Evolutionary conservation across 148 eudicot genomes (phyloP).

Genomic region (Pharnaceum exiguum): DNA sequence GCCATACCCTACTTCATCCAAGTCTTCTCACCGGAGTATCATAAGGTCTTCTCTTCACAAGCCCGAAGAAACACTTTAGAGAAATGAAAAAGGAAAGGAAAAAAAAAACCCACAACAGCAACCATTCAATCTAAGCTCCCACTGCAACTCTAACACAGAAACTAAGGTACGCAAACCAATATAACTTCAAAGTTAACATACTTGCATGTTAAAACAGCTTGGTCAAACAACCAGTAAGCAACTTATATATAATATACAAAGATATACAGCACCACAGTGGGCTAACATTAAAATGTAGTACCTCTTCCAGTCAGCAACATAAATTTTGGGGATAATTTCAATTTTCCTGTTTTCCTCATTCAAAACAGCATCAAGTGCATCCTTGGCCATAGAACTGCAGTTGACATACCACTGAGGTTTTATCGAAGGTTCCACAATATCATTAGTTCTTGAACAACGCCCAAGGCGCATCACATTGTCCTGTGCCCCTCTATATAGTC

Average conservation of each 20-base stretch:
- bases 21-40: too few species aligned
- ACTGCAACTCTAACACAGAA: too few species aligned
- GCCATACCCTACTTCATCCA: too few species aligned
- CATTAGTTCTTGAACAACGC: conserved; percentile 80
- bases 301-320: conserved; percentile 98
- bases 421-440: conserved; percentile 88
- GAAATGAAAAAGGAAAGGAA: too few species aligned
- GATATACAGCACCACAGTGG: neutral
- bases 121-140: too few species aligned
- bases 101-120: too few species aligned
- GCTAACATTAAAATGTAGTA: conserved; percentile 10
- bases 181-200: too few species aligned
- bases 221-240: neutral
- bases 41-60: too few species aligned
- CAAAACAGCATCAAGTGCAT: conserved; percentile 82
- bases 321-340: conserved; percentile 80
- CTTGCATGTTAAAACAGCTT: neutral
- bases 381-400: conserved; percentile 70
- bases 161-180: too few species aligned
- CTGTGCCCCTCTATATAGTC: conserved; percentile 72
- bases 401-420: conserved; percentile 98
- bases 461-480: conserved; percentile 95
- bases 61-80: too few species aligned
- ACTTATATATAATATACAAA: neutral
- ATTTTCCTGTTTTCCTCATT: conserved; percentile 49